Conservation (phyloP, 1,139 yeast genomes). For the Geotrichum europaeum region DNA sequence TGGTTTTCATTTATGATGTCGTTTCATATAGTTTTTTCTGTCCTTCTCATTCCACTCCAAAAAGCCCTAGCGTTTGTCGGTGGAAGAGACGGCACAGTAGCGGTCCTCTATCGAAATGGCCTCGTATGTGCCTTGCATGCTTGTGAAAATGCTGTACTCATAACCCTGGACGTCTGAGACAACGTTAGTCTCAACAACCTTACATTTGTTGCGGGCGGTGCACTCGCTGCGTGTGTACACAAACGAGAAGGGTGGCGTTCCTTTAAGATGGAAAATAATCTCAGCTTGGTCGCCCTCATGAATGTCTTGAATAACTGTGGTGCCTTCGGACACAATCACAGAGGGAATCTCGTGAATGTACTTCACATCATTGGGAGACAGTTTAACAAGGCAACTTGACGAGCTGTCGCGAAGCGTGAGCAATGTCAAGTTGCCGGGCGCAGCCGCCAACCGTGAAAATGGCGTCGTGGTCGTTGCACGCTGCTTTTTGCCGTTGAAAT, state of each 20-base stretch:
- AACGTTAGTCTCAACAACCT: conserved; percentile 70
- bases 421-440: conserved; percentile 69
- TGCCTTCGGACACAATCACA: conserved; percentile 81
- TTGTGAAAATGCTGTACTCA: conserved; percentile 67
- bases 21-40: background rate
- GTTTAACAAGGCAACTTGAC: conserved; percentile 63
- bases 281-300: conserved; percentile 68
- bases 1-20: background rate
- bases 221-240: conserved; percentile 50
- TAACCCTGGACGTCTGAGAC: conserved; percentile 62
- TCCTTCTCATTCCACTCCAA: background rate
- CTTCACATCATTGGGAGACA: conserved; percentile 33
- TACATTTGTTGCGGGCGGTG: conserved; percentile 35
- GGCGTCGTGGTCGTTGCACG: conserved; percentile 53
- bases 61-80: background rate
- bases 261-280: conserved; percentile 48
- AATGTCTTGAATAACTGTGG: conserved; percentile 66
- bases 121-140: conserved; percentile 89
- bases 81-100: conserved; percentile 49
- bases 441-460: conserved; percentile 70
- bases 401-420: conserved; percentile 69
- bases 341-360: conserved; percentile 79
- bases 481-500: conserved; percentile 58
- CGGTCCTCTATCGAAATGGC: conserved; percentile 83
- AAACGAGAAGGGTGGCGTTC: conserved; percentile 46